Conservation (phyloP, 1,284 basidiomycete genomes). For the Ganoderma lingzhi region DNA sequence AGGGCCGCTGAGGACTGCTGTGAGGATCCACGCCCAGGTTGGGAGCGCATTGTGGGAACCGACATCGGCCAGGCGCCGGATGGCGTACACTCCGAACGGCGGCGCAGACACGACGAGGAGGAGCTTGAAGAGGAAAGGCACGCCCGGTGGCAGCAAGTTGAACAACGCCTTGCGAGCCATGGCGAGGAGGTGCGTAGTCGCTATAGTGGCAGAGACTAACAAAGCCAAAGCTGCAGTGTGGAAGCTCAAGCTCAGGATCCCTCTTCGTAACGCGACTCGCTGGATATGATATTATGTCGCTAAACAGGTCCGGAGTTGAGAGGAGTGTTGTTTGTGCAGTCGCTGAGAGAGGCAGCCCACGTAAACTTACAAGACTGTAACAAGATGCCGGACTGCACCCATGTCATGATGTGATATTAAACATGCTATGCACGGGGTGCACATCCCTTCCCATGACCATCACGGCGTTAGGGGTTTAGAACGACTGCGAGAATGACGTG, state of each 20-base stretch:
- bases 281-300: neutral
- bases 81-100: constrained; percentile 20
- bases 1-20: constrained; percentile 21
- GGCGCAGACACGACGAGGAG: constrained; percentile 23
- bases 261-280: neutral
- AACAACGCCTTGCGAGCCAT: constrained; percentile 20
- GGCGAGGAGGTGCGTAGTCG: neutral
- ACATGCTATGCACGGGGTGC: neutral
- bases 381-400: too few relatives aligned
- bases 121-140: constrained; percentile 28
- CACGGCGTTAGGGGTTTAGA: neutral
- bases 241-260: neutral
- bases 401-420: neutral
- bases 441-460: constrained; percentile 1
- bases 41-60: constrained; percentile 15
- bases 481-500: constrained; percentile 4
- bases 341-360: neutral
- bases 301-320: neutral
- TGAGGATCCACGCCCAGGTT: constrained; percentile 27
- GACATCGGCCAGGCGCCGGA: constrained; percentile 9
- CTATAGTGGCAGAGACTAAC: neutral
- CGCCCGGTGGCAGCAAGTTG: constrained; percentile 22
- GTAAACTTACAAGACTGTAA: too few relatives aligned
- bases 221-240: neutral
- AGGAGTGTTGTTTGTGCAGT: neutral